Evolutionary conservation across 1,284 basidiomycete genomes (phyloP), one percentile per base, ranked within the genome.

Genomic region (Schizophyllum commune): DNA sequence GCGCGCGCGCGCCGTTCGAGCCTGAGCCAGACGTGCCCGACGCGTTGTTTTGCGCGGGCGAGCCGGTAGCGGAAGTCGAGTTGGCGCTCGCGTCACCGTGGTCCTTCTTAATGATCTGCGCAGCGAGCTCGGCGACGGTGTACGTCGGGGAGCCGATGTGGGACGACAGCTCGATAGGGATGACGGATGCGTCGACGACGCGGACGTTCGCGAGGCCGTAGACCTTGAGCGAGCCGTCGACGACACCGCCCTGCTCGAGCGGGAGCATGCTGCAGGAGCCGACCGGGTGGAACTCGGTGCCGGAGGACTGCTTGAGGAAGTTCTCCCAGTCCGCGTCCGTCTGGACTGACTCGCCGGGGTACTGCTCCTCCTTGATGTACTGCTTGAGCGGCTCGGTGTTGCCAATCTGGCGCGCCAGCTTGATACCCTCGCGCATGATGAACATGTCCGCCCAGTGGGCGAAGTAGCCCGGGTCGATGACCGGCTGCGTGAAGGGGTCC

Each of bases 371-470:
- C 6, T 68, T 68, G 19, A 81, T 67, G 32, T 69, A 68, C 11
- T 64, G 61, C 19, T 68, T 72, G 19, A 82, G 68, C 0, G 81
- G 80, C 32, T 71, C 65, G 5, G 76, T 74, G 55, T 72, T 64
- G 19, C 77, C 79, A 33, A 84, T 67, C 21, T 65, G 70, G 19
- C 83, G 77, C 1, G 77, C 80, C 57, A 84, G 76, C 68, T 84
- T 83, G 69, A 86, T 72, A 1, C 81, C 84, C 66, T 83, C 81
- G 56, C 86, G 80, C 60, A 89, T 71, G 58, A 88, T 73, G 27
- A 74, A 69, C 58, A 80, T 66, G 71, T 91, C 87, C 53, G 53
- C 53, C 7, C 74, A 69, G 65, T 86, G 79, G 15, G 79, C 81
- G 60, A 81, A 73, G 67, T 81, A 79, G 64, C 57, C 58, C 5